A percentile compares a stretch with the other conserved stretches of the same genome.
These are phyloP conservation scores for Populus hybrid DNA, from an alignment of 441 rosid species.

Conservation along the genomic window DNA sequence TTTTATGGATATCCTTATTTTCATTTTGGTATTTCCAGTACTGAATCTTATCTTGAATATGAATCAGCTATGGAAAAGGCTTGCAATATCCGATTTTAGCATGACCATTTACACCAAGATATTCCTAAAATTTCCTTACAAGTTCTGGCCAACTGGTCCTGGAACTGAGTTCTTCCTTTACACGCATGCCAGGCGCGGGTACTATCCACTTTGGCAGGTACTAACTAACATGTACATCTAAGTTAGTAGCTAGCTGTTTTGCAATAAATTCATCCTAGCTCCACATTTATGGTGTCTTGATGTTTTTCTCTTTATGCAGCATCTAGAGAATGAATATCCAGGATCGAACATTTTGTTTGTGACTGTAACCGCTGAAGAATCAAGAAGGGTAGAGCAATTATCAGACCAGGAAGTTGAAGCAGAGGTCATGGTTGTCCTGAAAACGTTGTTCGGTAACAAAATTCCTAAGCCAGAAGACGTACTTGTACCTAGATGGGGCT, in stretches of 20 bases:
- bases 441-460: slow-evolving; percentile 28
- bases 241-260: not conserved
- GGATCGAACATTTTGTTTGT: slow-evolving; percentile 32
- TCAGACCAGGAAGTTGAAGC: slow-evolving; percentile 21
- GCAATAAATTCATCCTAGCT: not conserved
- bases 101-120: slow-evolving; percentile 44
- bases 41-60: not conserved
- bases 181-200: slow-evolving; percentile 31
- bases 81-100: slow-evolving; percentile 30
- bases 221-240: not conserved
- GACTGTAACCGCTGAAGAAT: slow-evolving; percentile 34
- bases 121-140: slow-evolving; percentile 34
- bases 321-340: slow-evolving; percentile 34
- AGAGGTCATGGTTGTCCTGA: slow-evolving; percentile 28
- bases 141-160: slow-evolving; percentile 37
- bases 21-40: no score
- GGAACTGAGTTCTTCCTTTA: slow-evolving; percentile 41
- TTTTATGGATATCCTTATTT: no score
- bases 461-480: slow-evolving; percentile 30
- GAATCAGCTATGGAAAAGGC: slow-evolving; percentile 35
- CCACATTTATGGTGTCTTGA: no score
- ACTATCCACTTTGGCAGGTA: slow-evolving; percentile 42
- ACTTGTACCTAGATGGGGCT: slow-evolving; percentile 37
- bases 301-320: slow-evolving; percentile 18
- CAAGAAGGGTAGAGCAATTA: slow-evolving; percentile 35